A percentile compares a stretch with the other conserved stretches of the same genome.
Evolutionary conservation across 805 yeast species (phyloP).

Genomic region (Barnettozyma pratensis): DNA sequence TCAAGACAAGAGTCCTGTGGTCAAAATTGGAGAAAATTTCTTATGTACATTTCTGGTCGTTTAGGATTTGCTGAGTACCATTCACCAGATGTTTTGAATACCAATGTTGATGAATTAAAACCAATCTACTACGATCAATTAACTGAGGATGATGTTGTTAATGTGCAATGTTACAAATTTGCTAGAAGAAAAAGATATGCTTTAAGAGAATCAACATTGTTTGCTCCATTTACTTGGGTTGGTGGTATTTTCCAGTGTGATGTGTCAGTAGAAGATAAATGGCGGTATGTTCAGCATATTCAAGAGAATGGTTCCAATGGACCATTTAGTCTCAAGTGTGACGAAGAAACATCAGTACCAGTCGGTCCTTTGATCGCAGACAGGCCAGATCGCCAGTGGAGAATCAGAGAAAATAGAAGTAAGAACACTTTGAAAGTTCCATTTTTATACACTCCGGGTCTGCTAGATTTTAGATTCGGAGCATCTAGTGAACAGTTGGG

Average conservation of each 20-base stretch:
- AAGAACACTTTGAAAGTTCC: constrained; percentile 43
- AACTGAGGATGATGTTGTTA: constrained; percentile 13
- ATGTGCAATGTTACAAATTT: constrained; percentile 46
- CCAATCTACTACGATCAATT: constrained; percentile 10
- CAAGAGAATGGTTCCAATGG: constrained; percentile 5
- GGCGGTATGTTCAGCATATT: constrained; percentile 17
- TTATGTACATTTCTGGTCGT: constrained; percentile 1
- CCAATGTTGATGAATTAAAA: constrained; percentile 13
- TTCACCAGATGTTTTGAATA: constrained; percentile 5
- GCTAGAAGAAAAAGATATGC: constrained; percentile 56
- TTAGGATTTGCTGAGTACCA: constrained; percentile 17
- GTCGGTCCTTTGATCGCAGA: constrained; percentile 58
- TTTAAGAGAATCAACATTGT: constrained; percentile 37
- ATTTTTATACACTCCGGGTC: constrained; percentile 45
- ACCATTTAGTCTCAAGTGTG: constrained; percentile 31
- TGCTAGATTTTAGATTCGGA: constrained; percentile 30
- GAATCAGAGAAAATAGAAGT: constrained; percentile 28
- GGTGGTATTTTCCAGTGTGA: constrained; percentile 61
- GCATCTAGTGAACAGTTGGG: constrained; percentile 26
- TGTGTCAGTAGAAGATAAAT: constrained; percentile 27
- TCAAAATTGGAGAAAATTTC: constrained; percentile 2
- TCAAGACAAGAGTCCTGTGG: constrained; percentile 1
- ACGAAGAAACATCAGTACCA: constrained; percentile 34
- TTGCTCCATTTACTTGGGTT: constrained; percentile 52
- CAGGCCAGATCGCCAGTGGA: constrained; percentile 42